Conservation (phyloP, 176 grass and related monocot genomes). For the Eleusine coracana region DNA sequence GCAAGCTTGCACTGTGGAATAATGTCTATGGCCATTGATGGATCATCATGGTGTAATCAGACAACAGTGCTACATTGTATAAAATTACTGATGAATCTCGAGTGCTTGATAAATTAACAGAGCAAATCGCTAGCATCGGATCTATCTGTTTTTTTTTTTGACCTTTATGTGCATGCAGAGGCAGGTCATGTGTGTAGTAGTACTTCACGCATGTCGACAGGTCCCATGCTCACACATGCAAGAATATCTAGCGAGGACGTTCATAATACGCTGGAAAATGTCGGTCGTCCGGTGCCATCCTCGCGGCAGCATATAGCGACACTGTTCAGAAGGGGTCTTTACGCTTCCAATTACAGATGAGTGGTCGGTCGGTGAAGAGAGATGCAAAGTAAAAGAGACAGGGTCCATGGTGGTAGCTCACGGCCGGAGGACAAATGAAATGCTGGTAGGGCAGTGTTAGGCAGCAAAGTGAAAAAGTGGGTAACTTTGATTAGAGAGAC, state of each 20-base stretch:
- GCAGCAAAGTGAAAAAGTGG: conserved; percentile 41
- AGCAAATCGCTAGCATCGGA: background rate
- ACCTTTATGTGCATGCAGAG: background rate
- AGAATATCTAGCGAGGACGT: background rate
- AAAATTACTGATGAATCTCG: background rate
- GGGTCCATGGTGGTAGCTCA: background rate
- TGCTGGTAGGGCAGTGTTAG: background rate
- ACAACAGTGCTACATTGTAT: background rate
- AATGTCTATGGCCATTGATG: background rate
- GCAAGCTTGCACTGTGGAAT: no score
- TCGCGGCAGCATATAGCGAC: background rate
- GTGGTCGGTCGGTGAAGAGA: background rate
- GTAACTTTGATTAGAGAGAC: background rate
- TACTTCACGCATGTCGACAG: background rate
- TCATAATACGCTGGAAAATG: background rate
- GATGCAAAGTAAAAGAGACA: conserved; percentile 43
- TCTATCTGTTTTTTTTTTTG: background rate
- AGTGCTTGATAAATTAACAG: background rate
- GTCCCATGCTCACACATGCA: conserved; percentile 10
- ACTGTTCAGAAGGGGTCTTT: conserved; percentile 16
- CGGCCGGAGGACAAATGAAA: conserved; percentile 12
- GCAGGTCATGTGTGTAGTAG: conserved; percentile 5
- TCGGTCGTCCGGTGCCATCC: conserved; percentile 6
- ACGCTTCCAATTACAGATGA: conserved; percentile 35
- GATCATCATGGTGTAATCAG: background rate